Evolutionary conservation across 2,329 filamentous ascomycete species (phyloP), one percentile per base, ranked within the genome.

Genomic region (Fusarium sp.): DNA sequence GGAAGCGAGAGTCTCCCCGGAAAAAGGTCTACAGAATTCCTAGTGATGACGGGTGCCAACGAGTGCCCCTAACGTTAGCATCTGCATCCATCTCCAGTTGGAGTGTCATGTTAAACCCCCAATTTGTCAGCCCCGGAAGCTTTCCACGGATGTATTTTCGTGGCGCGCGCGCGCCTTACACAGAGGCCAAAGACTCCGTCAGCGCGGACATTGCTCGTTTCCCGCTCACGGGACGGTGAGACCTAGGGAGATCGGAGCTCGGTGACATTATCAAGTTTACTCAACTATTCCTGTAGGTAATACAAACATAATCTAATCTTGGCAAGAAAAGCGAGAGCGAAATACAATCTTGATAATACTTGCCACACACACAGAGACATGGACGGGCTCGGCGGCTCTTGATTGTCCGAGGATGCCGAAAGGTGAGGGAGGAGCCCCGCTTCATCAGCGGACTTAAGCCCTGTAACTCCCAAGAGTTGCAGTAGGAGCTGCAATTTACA

Each of bases 381-480:
- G 20, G 20, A 63, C 68, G 62, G 61, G 50, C 64, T 78, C 76
- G 76, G 76, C 48, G 48, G 63, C 56, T 67, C 45, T 56, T n/a
- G 43, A 60, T 68, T 58, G 70, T 69, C 76, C 76, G 76, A 77
- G 39, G 32, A 35, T 64, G 58, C 76, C 76, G 74, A 71, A 62
- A 59, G 66, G 39, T 58, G 54, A 37, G n/a, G 48, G 18, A 30
- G 54, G 56, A 52, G 64, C 68, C 74, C 76, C 72, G 68, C 70
- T 68, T 23, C 41, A 50, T 56, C 41, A 62, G 68, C 76, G 76
- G 76, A 77, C 72, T 77, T 77, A 72, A 75, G 65, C 57, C 67
- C 65, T 66, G 68, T 78, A 77, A 77, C 67, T 71, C 74, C 76
- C 76, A 77, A 39, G 41, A 58, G 30, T 41, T 61, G 41, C 57